phyloP scores from a whole-genome alignment of 495 filamentous ascomycete genomes.

The Hyaloscypha variabilis region DNA sequence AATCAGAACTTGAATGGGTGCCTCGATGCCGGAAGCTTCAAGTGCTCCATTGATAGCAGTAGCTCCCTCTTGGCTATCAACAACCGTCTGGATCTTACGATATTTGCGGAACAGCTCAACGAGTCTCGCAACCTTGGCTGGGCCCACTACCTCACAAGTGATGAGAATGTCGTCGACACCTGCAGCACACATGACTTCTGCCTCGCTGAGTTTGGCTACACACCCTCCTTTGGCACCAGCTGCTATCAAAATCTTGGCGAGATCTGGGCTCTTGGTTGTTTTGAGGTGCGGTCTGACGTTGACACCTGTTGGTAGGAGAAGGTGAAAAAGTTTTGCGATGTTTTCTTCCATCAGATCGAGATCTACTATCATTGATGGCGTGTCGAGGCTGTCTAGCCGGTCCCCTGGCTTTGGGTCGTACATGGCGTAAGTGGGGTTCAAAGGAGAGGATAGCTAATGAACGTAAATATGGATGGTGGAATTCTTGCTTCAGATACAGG shows the following conservation, averaged over 20 bases:
- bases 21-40: constrained; percentile 22
- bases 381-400: constrained; percentile 35
- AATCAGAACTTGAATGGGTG: constrained; percentile 31
- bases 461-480: no score
- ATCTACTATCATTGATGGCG: constrained; percentile 40
- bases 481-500: no score
- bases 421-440: neutral
- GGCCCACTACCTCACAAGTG: constrained; percentile 39
- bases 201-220: constrained; percentile 40
- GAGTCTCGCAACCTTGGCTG: constrained; percentile 33
- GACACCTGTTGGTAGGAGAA: constrained; percentile 33
- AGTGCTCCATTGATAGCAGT: constrained; percentile 35
- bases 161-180: constrained; percentile 39
- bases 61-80: constrained; percentile 35
- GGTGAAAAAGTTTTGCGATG: constrained; percentile 32
- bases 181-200: constrained; percentile 33
- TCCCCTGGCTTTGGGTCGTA: constrained; percentile 36
- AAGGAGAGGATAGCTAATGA: no score
- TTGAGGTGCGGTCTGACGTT: constrained; percentile 38
- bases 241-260: constrained; percentile 31
- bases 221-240: constrained; percentile 38
- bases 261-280: constrained; percentile 36
- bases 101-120: constrained; percentile 31
- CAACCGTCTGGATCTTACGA: constrained; percentile 31
- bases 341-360: constrained; percentile 38